Base-by-base conservation (phyloP, 2,329 filamentous ascomycete genomes). In the Colletotrichum cereale region DNA sequence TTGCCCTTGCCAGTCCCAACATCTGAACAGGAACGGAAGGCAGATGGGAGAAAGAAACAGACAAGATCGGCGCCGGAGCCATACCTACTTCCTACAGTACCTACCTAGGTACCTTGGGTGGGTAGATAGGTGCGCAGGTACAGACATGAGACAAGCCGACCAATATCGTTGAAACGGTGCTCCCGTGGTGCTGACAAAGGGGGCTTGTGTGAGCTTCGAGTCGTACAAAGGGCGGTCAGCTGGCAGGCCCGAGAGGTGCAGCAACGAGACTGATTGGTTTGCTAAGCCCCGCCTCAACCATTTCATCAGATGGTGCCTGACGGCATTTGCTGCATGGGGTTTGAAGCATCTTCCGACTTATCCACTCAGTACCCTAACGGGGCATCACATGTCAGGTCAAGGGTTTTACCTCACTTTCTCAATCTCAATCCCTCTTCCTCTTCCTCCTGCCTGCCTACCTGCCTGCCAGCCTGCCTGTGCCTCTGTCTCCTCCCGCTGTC, bases 351-450 rank as follows among this genome's bases (percentile, higher is more conserved):
- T 40, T 6, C 11, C 44, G 6, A 6, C 5, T n/a, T 68, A 68
- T 14, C 60, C 26, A 40, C 21, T 36, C 71, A 75, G 69, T 38
- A 34, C 21, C 21, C 18, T 66, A 75, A 24, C 56, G 74, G 44
- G 67, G 66, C 64, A 58, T 75, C 74, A 75, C 74, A 75, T 75
- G 74, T 66, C 64, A 71, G 18, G 62, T 44, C 48, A 50, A 38
- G 55, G 55, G 60, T 55, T 50, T 16, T 34, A n/a, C n/a, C 56
- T 29, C 50, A 6, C 60, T 40, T 62, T 16, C 40, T 16, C 65
- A 42, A 26, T 48, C 65, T 58, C 44, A 63, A 63, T 57, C 48
- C 14, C 48, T 50, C 24, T 12, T 50, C 53, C 53, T 48, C 29
- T n/a, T n/a, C n/a, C 8, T 4, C 31, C 31, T 34, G 31, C 31